Evolutionary conservation across 108 stramenopile genomes (phyloP), one percentile per base, ranked within the genome.

Genomic region (Cyclostephanos invisitatus): DNA sequence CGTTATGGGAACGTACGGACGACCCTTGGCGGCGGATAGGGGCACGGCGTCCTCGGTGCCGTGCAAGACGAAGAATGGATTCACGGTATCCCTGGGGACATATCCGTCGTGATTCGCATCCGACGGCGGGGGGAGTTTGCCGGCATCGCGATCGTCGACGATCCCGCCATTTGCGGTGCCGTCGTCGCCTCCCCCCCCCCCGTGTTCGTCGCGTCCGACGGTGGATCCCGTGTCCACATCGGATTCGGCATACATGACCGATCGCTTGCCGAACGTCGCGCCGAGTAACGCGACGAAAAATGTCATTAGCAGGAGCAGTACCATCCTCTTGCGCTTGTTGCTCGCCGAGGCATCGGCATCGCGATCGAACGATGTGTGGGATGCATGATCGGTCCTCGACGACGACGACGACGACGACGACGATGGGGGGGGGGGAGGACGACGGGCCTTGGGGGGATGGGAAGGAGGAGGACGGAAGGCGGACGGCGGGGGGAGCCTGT

Each of bases 21-120:
- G 40, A 5, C 77, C 77, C 53, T 62, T 68, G 0, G 77, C 70
- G 18, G 70, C 69, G 1, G 77, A 78, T 36, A 68, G 47, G 12
- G 54, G 70, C 24, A 57, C 63, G 17, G 77, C 70, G 28, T 70
- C 22, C 29, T 71, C 77, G n/a, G 77, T 78, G 37, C 70, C 70
- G 6, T 70, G 77, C 2, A 78, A 50, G 27, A 47, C 65, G 51
- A 56, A 67, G 35, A 64, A 62, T 12, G 70, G 49, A 4, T 25
- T 44, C 21, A 59, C 56, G 57, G 62, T 61, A 42, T 24, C 62
- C 14, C n/a, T 71, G 12, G 70, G 49, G 61, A 14, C 20, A 50
- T 36, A 1, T 60, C 44, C 36, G 14, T 22, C 29, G 20, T 32
- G 18, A 36, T 49, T 55, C 10, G 55, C n/a, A n/a, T n/a, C n/a